Conservation (phyloP, 306 rosid genomes). For the Rosa lucieae region DNA sequence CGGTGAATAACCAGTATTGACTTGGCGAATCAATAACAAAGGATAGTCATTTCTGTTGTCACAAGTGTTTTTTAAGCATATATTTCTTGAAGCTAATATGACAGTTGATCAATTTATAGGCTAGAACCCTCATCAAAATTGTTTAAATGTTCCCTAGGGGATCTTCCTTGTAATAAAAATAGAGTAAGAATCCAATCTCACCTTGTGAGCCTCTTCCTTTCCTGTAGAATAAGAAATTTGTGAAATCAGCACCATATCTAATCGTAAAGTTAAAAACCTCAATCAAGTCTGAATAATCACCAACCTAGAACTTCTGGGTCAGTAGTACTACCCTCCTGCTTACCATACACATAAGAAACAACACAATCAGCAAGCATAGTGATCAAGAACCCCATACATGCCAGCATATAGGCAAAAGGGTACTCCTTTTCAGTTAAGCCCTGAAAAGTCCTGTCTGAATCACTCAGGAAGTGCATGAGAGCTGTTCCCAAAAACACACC, state of each 20-base stretch:
- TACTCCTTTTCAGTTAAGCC: slow-evolving; percentile 52
- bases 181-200: neutral
- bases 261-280: neutral
- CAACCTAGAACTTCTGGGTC: slow-evolving; percentile 42
- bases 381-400: slow-evolving; percentile 59
- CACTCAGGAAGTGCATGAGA: slow-evolving; percentile 76
- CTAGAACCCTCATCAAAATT: neutral
- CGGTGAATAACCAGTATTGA: neutral
- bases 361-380: slow-evolving; percentile 66
- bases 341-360: slow-evolving; percentile 41
- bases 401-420: slow-evolving; percentile 76
- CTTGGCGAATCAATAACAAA: neutral
- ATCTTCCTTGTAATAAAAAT: neutral
- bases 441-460: slow-evolving; percentile 56
- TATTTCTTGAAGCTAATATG: neutral
- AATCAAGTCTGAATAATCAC: neutral
- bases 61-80: neutral
- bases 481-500: slow-evolving; percentile 80
- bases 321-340: slow-evolving; percentile 23
- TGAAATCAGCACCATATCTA: neutral
- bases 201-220: slow-evolving; percentile 1
- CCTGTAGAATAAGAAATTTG: neutral
- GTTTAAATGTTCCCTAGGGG: neutral
- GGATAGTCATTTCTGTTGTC: neutral
- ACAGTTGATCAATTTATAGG: neutral